Evolutionary conservation across 257 asterid genomes (phyloP).

Genomic region (Thymus quinquecostatus): DNA sequence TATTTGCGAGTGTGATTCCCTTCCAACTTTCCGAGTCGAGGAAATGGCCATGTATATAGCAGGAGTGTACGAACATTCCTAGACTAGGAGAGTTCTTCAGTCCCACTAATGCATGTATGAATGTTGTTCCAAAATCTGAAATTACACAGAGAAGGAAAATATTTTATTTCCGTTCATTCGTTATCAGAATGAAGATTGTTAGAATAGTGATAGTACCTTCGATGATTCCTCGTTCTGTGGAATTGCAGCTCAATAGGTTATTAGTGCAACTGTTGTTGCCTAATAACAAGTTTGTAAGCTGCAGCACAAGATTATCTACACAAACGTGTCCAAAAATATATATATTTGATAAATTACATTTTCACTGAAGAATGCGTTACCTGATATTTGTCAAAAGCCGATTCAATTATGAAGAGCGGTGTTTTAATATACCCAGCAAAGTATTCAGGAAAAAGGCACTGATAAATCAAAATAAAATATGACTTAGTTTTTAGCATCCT

Average conservation of each 20-base stretch:
- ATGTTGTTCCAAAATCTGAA: background rate
- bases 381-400: conserved; percentile 36
- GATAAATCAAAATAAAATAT: background rate
- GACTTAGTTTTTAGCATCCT: background rate
- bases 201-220: conserved; percentile 20
- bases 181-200: no score
- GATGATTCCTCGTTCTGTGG: conserved; percentile 16
- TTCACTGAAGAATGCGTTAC: conserved; percentile 13
- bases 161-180: background rate
- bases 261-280: conserved; percentile 1
- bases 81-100: background rate
- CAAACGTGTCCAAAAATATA: background rate
- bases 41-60: conserved; percentile 6
- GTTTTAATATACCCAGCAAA: conserved; percentile 23
- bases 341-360: background rate
- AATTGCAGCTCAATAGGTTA: conserved; percentile 21
- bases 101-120: background rate
- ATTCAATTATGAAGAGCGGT: conserved; percentile 32
- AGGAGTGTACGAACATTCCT: conserved; percentile 20
- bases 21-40: background rate
- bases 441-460: conserved; percentile 41
- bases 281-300: background rate
- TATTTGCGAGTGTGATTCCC: background rate
- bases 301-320: background rate
- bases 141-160: background rate